Evolutionary conservation across 768 basidiomycete species (phyloP), one percentile per base, ranked within the genome.

Genomic region (Cystobasidium ongulense): DNA sequence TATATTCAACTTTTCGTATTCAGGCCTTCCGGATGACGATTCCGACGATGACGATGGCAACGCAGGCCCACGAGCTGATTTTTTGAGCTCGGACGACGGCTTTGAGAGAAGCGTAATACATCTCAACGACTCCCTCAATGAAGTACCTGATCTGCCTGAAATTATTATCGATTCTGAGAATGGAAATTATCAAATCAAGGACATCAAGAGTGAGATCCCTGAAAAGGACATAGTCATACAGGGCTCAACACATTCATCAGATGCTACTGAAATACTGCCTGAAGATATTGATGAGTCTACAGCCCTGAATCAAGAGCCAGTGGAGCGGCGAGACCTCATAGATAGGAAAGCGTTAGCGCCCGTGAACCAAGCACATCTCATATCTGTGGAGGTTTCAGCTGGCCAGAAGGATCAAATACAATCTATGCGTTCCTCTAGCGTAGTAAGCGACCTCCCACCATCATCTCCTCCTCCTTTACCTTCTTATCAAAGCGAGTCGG

Each of bases 71-170:
- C 8, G 23, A 17, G 29, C 31, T 8, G 57, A 10, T 15, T 25
- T 23, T 11, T 15, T 10, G 11, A 63, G 36, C 25, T 64, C 63
- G 31, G 65, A 67, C 65, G 65, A 67, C 65, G 65, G 65, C 5
- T 67, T 67, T 52, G 65, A 67, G 43, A 39, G 46, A 29, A 67
- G 65, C 25, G 29, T 67, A 50, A n/a, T 43, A 7, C 63, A 64
- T 25, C 23, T 64, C 1, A 17, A 43, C 29, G 18, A 38, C 3
- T n/a, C 15, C 4, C 4, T 15, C 35, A 25, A 21, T 3, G 57
- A 61, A 27, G 23, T 8, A 25, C 29, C 35, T 8, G 21, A 31
- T 31, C 57, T 61, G 31, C 57, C 57, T 5, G 7, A 11, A 15
- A 15, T 31, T 11, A 27, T 4, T 18, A 38, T 61, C 15, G 29